Conservation (phyloP, 2,329 filamentous ascomycete genomes). For the Dactylellina haptotyla region DNA sequence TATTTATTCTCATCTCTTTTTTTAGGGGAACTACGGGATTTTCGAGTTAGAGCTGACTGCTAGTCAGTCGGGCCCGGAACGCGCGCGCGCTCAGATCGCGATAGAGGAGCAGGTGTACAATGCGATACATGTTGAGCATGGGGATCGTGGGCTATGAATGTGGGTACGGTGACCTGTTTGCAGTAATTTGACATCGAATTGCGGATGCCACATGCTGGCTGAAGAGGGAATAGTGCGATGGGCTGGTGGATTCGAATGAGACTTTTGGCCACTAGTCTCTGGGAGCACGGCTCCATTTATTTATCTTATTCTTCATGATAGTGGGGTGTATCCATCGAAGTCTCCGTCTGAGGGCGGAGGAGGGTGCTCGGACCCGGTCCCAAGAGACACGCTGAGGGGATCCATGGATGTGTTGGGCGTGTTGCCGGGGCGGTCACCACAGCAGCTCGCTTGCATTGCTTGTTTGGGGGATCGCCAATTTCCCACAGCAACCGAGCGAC, state of each 20-base stretch:
- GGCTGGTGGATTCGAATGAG: not conserved
- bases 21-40: too few relatives aligned
- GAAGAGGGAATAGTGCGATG: conserved; percentile 6
- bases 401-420: conserved; percentile 11
- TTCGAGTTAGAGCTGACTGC: too few relatives aligned
- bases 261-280: not conserved
- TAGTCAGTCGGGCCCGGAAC: too few relatives aligned
- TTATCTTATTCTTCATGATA: not conserved
- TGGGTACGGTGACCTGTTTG: too few relatives aligned
- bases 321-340: not conserved
- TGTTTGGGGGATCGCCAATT: conserved; percentile 24
- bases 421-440: conserved; percentile 10
- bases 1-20: too few relatives aligned
- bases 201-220: not conserved
- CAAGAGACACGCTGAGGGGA: not conserved
- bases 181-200: not conserved
- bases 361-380: not conserved
- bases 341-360: not conserved
- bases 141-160: too few relatives aligned
- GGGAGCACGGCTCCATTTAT: not conserved
- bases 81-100: too few relatives aligned
- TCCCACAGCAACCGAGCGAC: conserved; percentile 25
- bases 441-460: conserved; percentile 28
- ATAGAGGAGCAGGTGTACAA: too few relatives aligned
- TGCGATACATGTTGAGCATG: not conserved